phyloP scores from a whole-genome alignment of 768 basidiomycete genomes.

The Cytidiella melzeri region DNA sequence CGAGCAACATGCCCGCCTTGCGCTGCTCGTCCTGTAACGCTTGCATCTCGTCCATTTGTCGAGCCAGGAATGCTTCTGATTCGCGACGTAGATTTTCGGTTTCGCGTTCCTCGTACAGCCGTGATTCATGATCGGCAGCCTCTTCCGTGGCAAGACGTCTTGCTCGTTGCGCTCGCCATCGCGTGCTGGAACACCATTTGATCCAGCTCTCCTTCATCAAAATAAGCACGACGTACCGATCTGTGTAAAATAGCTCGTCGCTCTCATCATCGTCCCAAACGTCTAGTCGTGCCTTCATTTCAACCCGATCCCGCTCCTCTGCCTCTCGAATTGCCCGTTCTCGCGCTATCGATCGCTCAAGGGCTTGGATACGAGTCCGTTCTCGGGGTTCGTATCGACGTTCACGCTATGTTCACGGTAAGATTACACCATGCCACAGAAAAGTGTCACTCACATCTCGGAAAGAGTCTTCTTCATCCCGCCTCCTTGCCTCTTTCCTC shows the following conservation, averaged over 20 bases:
- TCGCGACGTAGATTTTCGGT: constrained; percentile 82
- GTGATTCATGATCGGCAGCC: constrained; percentile 77
- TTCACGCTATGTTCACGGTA: constrained; percentile 56
- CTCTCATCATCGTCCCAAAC: constrained; percentile 93
- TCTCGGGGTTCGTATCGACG: constrained; percentile 91
- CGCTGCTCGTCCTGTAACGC: constrained; percentile 86
- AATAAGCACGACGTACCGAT: constrained; percentile 51
- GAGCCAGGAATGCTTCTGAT: constrained; percentile 88
- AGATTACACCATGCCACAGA: background rate
- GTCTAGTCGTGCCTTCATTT: constrained; percentile 77
- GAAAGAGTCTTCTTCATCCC: constrained; percentile 82
- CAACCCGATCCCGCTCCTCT: constrained; percentile 72
- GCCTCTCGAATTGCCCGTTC: constrained; percentile 67
- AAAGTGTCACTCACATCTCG: constrained; percentile 59
- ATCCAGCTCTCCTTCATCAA: no score
- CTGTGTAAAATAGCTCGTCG: constrained; percentile 87
- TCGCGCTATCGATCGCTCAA: constrained; percentile 72
- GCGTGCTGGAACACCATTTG: constrained; percentile 40
- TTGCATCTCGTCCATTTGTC: constrained; percentile 95
- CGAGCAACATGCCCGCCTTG: constrained; percentile 83
- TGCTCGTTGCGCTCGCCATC: constrained; percentile 79
- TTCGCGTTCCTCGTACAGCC: constrained; percentile 78
- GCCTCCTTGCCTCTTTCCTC: constrained; percentile 63
- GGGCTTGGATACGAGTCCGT: constrained; percentile 66
- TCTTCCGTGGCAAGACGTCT: constrained; percentile 73